phyloP scores from a whole-genome alignment of 2,329 filamentous ascomycete species.

The Fusarium phyllophilum region DNA sequence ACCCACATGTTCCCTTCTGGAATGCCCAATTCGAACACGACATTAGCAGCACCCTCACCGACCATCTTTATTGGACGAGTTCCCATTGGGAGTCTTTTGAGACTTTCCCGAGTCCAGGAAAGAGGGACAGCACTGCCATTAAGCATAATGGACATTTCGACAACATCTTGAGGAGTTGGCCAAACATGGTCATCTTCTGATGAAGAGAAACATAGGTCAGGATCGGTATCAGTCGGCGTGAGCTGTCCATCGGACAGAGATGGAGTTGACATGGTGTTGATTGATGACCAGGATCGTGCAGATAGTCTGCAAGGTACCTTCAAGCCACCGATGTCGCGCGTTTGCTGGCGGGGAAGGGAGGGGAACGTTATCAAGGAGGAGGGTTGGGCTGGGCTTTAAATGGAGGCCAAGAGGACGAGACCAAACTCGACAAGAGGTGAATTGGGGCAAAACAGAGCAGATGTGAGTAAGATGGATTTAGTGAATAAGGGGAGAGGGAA shows the following conservation, averaged over 20 bases:
- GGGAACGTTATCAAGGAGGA: conserved; percentile 8
- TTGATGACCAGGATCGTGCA: conserved; percentile 41
- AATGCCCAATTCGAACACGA: conserved; percentile 71
- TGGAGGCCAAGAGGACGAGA: conserved; percentile 9
- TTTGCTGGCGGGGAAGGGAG: conserved; percentile 21
- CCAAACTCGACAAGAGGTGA: conserved; percentile 13
- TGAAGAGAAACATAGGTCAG: conserved; percentile 38
- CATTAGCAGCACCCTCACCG: conserved; percentile 80
- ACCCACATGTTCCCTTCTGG: conserved; percentile 47
- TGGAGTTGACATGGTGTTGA: conserved; percentile 42
- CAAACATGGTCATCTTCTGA: conserved; percentile 40
- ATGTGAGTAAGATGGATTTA: conserved; percentile 22
- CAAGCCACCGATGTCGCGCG: conserved; percentile 43
- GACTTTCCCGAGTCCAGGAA: conserved; percentile 38
- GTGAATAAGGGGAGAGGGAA: conserved; percentile 3
- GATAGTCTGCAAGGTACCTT: conserved; percentile 42
- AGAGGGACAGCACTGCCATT: conserved; percentile 39
- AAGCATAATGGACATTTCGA: conserved; percentile 44
- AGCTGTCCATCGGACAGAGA: conserved; percentile 44
- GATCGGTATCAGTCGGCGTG: conserved; percentile 43
- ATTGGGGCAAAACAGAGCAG: neutral
- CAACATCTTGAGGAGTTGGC: conserved; percentile 43
- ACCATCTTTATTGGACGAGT: conserved; percentile 55
- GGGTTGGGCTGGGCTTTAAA: conserved; percentile 13
- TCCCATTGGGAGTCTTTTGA: conserved; percentile 50